phyloP scores from a whole-genome alignment of 257 asterid genomes.

The Penstemon davidsonii region DNA sequence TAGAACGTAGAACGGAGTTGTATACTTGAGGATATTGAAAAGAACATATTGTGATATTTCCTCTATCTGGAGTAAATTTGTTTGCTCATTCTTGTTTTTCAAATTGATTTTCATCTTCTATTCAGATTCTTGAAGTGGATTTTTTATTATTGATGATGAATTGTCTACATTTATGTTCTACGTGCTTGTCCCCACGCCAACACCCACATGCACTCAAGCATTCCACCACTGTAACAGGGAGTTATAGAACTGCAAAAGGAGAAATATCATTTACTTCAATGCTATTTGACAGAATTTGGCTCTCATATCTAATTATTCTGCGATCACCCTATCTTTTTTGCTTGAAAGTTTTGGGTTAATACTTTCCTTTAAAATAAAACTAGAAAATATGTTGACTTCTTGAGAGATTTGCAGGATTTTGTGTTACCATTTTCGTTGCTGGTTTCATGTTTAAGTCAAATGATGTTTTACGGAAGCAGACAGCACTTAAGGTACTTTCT shows the following conservation, averaged over 20 bases:
- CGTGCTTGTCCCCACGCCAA: not conserved
- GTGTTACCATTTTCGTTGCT: constrained; percentile 75
- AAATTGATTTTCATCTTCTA: not conserved
- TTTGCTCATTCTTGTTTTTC: not conserved
- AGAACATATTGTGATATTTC: not conserved
- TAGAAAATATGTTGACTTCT: constrained; percentile 20
- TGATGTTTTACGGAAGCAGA: constrained; percentile 78
- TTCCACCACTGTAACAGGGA: not conserved
- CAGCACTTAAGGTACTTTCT: constrained; percentile 73
- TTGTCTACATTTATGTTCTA: not conserved
- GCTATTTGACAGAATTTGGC: not conserved
- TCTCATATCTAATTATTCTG: not conserved
- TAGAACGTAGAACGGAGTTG: not conserved
- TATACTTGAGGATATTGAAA: not conserved
- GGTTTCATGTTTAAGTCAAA: constrained; percentile 86
- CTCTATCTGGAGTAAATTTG: too few relatives aligned
- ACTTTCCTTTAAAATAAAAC: not conserved
- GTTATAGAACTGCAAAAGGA: not conserved
- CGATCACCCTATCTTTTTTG: not conserved
- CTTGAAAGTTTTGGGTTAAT: not conserved
- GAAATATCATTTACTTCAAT: not conserved
- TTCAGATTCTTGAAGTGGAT: not conserved
- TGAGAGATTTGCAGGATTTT: constrained; percentile 55
- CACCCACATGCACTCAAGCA: not conserved
- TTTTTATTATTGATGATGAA: not conserved